These are phyloP conservation scores for Penicillium malachiteum DNA, from an alignment of 495 filamentous ascomycete genomes.

Conservation along the genomic window DNA sequence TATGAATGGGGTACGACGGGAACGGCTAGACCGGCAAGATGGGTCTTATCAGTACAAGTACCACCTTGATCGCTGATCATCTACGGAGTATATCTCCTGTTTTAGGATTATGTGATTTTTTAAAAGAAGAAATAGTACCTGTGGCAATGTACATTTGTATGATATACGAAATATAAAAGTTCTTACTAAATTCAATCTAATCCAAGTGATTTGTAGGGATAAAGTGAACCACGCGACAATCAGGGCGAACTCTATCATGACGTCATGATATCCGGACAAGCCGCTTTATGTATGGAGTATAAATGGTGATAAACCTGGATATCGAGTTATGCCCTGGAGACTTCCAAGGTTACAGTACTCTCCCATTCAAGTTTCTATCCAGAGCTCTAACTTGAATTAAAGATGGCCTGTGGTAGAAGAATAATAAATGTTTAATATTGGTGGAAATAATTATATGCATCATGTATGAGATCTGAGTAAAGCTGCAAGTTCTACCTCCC, in stretches of 20 bases:
- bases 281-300: constrained; percentile 2
- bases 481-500: neutral
- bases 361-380: no score
- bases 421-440: no score
- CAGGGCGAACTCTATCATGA: constrained; percentile 12
- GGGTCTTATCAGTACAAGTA: constrained; percentile 12
- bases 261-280: constrained; percentile 22
- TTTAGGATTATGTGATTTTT: neutral
- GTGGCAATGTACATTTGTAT: neutral
- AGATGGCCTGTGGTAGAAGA: no score
- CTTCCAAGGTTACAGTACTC: no score
- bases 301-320: no score
- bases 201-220: neutral
- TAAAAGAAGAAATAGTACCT: neutral
- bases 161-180: neutral
- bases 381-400: no score
- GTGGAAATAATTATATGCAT: no score
- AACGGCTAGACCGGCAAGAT: constrained; percentile 24
- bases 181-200: neutral
- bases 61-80: constrained; percentile 1
- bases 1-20: constrained; percentile 7
- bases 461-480: no score
- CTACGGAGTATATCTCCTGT: neutral
- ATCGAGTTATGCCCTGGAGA: constrained; percentile 2
- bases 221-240: neutral